Percentiles rank a stretch among this genome's conserved stretches.
Conservation (phyloP, 306 rosid genomes). For the Citrullus amarus region DNA sequence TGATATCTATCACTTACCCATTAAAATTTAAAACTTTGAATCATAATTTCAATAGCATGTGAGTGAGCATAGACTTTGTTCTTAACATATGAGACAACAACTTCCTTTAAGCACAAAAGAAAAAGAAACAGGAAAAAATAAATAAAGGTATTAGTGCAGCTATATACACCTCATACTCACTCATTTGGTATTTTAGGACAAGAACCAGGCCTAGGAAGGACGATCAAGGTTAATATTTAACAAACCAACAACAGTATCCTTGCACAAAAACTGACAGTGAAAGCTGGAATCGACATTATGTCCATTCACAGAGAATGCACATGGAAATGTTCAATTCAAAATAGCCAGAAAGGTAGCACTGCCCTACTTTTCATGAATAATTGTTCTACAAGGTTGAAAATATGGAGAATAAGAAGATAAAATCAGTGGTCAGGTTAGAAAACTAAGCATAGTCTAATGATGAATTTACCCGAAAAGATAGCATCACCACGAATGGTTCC, state of each 20-base stretch:
- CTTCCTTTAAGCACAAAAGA: neutral
- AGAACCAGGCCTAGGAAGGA: neutral
- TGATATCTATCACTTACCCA: neutral
- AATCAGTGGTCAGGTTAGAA: neutral
- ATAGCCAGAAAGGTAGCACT: neutral
- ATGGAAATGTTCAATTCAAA: neutral
- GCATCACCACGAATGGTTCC: slow-evolving; percentile 79
- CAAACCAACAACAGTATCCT: neutral
- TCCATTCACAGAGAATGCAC: neutral
- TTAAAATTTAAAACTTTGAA: neutral
- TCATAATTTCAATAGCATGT: neutral
- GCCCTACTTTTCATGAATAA: neutral
- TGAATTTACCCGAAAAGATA: slow-evolving; percentile 58
- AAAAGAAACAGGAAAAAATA: no score
- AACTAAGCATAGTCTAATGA: neutral
- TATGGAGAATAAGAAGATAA: neutral
- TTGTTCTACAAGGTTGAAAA: neutral
- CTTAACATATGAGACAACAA: neutral
- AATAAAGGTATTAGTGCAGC: neutral
- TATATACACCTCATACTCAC: neutral
- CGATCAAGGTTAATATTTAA: neutral
- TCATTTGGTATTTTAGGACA: neutral
- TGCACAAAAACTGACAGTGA: neutral
- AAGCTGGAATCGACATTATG: neutral
- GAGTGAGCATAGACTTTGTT: neutral